These are phyloP conservation scores for Solanum aculeatissimum DNA, from an alignment of 305 asterid genomes.

Conservation along the genomic window DNA sequence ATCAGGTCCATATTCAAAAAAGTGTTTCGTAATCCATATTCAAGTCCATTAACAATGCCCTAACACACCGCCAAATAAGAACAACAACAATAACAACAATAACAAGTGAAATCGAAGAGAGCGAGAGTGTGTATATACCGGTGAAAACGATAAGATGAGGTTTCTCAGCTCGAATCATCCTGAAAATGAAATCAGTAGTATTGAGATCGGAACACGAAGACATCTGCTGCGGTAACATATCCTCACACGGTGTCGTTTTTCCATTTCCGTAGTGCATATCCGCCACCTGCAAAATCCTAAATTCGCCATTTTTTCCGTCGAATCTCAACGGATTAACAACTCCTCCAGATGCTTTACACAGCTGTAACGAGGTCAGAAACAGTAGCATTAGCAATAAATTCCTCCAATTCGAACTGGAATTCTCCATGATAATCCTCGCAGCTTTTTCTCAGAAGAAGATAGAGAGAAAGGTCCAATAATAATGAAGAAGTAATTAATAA, in stretches of 20 bases:
- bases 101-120: background rate
- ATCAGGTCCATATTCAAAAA: background rate
- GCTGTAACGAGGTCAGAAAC: background rate
- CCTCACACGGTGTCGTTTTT: constrained; percentile 46
- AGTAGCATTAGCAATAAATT: background rate
- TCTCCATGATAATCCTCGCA: background rate
- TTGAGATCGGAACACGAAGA: constrained; percentile 79
- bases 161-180: constrained; percentile 54
- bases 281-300: constrained; percentile 85
- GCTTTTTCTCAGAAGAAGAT: background rate
- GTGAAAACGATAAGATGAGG: constrained; percentile 73
- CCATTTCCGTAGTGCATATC: constrained; percentile 94
- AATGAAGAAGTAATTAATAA: background rate
- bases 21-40: background rate
- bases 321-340: constrained; percentile 28
- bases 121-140: constrained; percentile 25
- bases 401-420: background rate
- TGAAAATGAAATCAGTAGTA: constrained; percentile 61
- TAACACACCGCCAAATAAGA: background rate
- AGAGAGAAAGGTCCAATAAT: background rate
- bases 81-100: background rate
- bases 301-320: constrained; percentile 41
- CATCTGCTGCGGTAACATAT: constrained; percentile 52
- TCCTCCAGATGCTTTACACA: background rate
- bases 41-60: background rate